A percentile compares a stretch with the other conserved stretches of the same genome.
phyloP scores from a whole-genome alignment of 2,329 filamentous ascomycete species.

The Cytospora mali region DNA sequence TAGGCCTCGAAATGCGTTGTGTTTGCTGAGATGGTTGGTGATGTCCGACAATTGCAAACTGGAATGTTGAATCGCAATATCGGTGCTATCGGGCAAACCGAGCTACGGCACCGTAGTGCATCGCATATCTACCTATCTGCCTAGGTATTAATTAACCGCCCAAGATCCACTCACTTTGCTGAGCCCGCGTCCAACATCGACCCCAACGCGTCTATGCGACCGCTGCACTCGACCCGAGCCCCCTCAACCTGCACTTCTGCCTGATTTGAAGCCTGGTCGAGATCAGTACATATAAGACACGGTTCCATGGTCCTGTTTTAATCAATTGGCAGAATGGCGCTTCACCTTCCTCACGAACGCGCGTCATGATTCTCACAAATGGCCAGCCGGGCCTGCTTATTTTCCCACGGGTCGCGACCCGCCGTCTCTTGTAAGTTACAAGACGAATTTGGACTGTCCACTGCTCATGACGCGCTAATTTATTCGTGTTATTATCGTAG shows the following conservation, averaged over 20 bases:
- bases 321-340: slow-evolving; percentile 27
- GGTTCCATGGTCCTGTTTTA: slow-evolving; percentile 23
- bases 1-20: slow-evolving; percentile 1
- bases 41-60: slow-evolving; percentile 24
- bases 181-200: background rate
- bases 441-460: background rate
- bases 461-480: background rate
- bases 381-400: slow-evolving; percentile 18
- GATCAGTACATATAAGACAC: background rate
- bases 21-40: slow-evolving; percentile 1
- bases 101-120: background rate
- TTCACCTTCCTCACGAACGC: slow-evolving; percentile 11
- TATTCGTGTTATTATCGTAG: background rate
- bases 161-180: background rate
- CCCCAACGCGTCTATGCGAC: background rate
- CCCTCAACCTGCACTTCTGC: slow-evolving; percentile 20
- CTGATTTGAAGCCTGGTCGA: slow-evolving; percentile 7
- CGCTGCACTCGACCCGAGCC: background rate
- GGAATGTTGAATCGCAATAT: slow-evolving; percentile 16
- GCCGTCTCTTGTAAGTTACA: slow-evolving; percentile 24
- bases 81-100: slow-evolving; percentile 15
- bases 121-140: too few species aligned
- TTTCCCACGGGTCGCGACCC: slow-evolving; percentile 18
- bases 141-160: background rate
- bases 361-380: slow-evolving; percentile 22